These are phyloP conservation scores for Pichia scutulata DNA, from an alignment of 805 yeast species.

Conservation along the genomic window DNA sequence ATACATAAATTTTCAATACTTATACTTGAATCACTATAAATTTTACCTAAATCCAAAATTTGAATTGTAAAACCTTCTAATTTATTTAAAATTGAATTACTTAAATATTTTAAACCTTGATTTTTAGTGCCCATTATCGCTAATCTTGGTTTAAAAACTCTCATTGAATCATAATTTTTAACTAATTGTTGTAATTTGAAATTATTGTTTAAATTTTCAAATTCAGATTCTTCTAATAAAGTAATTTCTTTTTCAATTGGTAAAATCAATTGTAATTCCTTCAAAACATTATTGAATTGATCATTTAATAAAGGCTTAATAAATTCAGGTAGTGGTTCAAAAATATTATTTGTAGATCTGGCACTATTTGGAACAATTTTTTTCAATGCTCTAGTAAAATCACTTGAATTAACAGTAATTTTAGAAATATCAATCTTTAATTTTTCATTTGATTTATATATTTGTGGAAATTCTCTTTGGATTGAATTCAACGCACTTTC, in stretches of 20 bases:
- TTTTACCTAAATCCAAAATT: constrained; percentile 67
- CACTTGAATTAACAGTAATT: constrained; percentile 69
- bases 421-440: constrained; percentile 62
- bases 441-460: constrained; percentile 69
- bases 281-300: constrained; percentile 39
- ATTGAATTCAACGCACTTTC: constrained; percentile 92
- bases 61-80: constrained; percentile 90
- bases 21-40: constrained; percentile 71
- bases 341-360: constrained; percentile 60
- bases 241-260: constrained; percentile 53
- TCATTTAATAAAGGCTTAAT: constrained; percentile 55
- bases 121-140: constrained; percentile 69
- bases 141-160: constrained; percentile 78
- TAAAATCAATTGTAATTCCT: constrained; percentile 46
- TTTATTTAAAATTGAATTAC: constrained; percentile 71
- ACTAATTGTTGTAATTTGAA: constrained; percentile 61
- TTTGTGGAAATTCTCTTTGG: constrained; percentile 89
- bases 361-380: constrained; percentile 91
- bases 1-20: constrained; percentile 80
- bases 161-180: constrained; percentile 31
- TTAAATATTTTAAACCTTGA: constrained; percentile 79
- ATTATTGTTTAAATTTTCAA: constrained; percentile 49
- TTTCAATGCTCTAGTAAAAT: constrained; percentile 78
- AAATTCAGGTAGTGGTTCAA: constrained; percentile 73
- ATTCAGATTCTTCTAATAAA: constrained; percentile 62